These are phyloP conservation scores for Psilocybe subaeruginosa DNA, from an alignment of 768 basidiomycete genomes.

Conservation along the genomic window DNA sequence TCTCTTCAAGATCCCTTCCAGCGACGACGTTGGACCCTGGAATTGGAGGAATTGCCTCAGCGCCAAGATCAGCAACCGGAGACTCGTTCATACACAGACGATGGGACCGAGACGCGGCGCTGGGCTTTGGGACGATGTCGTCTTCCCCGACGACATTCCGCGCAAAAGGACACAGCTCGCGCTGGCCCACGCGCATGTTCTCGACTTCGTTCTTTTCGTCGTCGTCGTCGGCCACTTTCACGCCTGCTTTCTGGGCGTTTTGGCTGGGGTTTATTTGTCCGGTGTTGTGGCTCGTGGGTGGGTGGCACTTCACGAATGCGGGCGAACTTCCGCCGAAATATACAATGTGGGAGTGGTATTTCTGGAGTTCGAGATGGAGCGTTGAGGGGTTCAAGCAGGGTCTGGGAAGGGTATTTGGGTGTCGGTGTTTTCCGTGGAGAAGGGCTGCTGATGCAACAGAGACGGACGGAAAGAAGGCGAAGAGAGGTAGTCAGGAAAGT, in stretches of 20 bases:
- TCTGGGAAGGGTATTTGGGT: constrained; percentile 24
- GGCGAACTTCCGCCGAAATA: constrained; percentile 49
- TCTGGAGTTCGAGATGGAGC: constrained; percentile 39
- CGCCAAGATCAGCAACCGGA: constrained; percentile 29
- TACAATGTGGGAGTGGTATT: constrained; percentile 51
- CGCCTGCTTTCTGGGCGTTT: constrained; percentile 65
- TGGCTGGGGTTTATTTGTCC: constrained; percentile 77
- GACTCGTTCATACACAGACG: constrained; percentile 57
- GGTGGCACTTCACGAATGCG: constrained; percentile 63
- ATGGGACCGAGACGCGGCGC: constrained; percentile 47
- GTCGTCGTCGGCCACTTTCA: constrained; percentile 22
- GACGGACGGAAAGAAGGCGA: constrained; percentile 8
- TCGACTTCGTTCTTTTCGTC: constrained; percentile 4
- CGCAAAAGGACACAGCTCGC: constrained; percentile 32
- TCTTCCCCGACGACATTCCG: constrained; percentile 32
- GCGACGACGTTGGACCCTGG: background rate
- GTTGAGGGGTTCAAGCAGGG: constrained; percentile 13
- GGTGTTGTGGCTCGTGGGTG: constrained; percentile 77
- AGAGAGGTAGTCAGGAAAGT: constrained; percentile 14
- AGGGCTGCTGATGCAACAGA: background rate
- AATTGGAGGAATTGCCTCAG: background rate
- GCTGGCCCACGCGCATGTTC: constrained; percentile 16
- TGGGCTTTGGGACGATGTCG: constrained; percentile 32
- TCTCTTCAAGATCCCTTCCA: constrained; percentile 4
- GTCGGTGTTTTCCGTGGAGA: constrained; percentile 26